Conservation (phyloP, 163 green algal species). For the Trebouxia gelatinosa region DNA sequence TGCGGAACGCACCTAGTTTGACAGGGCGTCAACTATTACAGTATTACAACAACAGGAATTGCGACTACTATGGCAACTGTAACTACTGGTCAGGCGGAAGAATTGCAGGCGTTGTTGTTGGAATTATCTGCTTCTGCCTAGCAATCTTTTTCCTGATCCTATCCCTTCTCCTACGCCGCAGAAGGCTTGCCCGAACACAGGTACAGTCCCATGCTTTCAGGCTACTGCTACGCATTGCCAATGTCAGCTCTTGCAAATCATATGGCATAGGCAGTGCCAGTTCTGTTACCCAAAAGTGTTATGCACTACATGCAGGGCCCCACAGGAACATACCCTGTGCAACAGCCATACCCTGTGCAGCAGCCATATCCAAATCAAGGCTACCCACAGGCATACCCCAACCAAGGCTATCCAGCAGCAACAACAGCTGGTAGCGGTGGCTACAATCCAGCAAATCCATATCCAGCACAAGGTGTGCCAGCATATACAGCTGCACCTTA, state of each 20-base stretch:
- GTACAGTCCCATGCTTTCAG: background rate
- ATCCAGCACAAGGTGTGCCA: background rate
- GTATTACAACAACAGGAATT: background rate
- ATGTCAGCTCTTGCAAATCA: background rate
- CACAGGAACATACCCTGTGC: background rate
- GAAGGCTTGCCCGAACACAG: background rate
- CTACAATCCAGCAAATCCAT: conserved; percentile 13
- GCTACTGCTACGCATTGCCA: background rate
- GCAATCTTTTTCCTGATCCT: background rate
- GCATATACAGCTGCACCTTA: too few species aligned
- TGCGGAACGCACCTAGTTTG: too few species aligned
- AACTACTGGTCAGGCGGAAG: conserved; percentile 11
- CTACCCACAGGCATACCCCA: conserved; percentile 5
- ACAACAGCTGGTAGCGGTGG: conserved; percentile 10
- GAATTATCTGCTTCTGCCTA: background rate
- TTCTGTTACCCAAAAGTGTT: background rate
- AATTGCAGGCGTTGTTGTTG: conserved; percentile 7
- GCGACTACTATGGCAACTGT: conserved; percentile 24
- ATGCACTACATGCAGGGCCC: background rate
- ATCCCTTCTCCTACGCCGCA: background rate
- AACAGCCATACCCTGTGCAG: background rate
- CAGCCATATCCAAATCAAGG: too few species aligned
- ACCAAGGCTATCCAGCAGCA: too few species aligned
- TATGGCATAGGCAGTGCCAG: background rate
- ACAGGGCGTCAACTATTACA: background rate